Evolutionary conservation across 352 stramenopile species (phyloP).

Genomic region (Pythium phragmiticola): DNA sequence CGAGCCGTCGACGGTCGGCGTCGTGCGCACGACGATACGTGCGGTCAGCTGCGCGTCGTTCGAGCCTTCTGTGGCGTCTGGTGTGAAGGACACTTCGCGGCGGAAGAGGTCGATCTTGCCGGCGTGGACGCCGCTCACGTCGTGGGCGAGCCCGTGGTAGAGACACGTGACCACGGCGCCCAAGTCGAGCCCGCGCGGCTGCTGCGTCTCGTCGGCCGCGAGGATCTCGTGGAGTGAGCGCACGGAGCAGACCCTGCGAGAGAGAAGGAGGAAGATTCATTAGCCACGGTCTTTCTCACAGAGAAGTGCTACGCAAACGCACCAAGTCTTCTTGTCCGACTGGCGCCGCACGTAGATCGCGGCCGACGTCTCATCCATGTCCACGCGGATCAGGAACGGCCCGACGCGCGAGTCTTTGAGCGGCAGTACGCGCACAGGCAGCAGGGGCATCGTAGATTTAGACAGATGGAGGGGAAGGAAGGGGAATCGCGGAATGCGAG

Average conservation of each 20-base stretch:
- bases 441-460: conserved; percentile 10
- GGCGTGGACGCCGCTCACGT: conserved; percentile 9
- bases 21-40: conserved; percentile 4
- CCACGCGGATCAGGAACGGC: conserved; percentile 11
- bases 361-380: not conserved
- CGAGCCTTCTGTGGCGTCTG: conserved; percentile 2
- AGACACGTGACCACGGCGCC: conserved; percentile 16
- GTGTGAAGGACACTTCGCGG: conserved; percentile 18
- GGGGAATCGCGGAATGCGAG: not conserved
- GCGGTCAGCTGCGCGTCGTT: conserved; percentile 11
- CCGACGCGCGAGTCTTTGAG: conserved; percentile 16
- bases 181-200: conserved; percentile 14
- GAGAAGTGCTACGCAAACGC: not conserved
- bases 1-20: not conserved
- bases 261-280: too few relatives aligned
- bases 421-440: conserved; percentile 15
- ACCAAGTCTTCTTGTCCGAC: conserved; percentile 18
- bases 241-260: conserved; percentile 5
- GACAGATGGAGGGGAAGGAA: too few relatives aligned
- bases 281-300: too few relatives aligned
- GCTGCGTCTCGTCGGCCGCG: conserved; percentile 9
- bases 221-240: conserved; percentile 19
- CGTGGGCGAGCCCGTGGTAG: conserved; percentile 16
- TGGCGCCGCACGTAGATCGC: conserved; percentile 16
- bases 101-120: conserved; percentile 6